Percentiles rank a stretch among this genome's conserved stretches.
phyloP scores from a whole-genome alignment of 1,284 basidiomycete species.

The Ustilago shanxiensis region DNA sequence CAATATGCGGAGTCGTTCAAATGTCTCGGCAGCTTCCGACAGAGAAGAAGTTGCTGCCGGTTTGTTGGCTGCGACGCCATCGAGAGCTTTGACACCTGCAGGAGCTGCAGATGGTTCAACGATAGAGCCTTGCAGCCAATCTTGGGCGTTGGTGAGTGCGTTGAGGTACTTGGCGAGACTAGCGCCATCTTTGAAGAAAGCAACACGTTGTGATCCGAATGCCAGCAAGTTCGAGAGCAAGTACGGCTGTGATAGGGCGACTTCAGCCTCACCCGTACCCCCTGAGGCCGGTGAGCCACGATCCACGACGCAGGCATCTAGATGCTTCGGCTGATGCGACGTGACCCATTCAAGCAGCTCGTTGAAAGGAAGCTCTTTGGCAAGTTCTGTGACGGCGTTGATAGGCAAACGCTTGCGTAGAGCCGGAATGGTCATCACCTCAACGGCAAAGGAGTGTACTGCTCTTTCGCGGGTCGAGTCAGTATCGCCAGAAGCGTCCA shows the following conservation, averaged over 20 bases:
- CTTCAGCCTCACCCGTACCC: constrained; percentile 15
- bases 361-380: constrained; percentile 53
- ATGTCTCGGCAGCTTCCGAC: constrained; percentile 38
- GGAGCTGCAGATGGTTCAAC: constrained; percentile 18
- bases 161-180: constrained; percentile 52
- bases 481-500: not conserved
- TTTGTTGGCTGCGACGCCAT: not conserved
- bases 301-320: not conserved
- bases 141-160: constrained; percentile 58
- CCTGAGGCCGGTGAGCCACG: not conserved
- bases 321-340: constrained; percentile 11
- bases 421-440: constrained; percentile 51
- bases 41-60: not conserved
- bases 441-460: constrained; percentile 35
- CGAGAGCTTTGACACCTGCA: not conserved
- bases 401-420: constrained; percentile 54
- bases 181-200: constrained; percentile 47
- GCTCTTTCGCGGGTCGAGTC: constrained; percentile 14
- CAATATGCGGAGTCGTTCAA: constrained; percentile 49
- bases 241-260: constrained; percentile 39
- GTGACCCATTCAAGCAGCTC: constrained; percentile 50
- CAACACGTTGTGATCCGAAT: constrained; percentile 52
- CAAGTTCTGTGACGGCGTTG: constrained; percentile 48
- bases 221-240: constrained; percentile 59
- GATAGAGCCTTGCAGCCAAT: constrained; percentile 39